A percentile compares a stretch with the other conserved stretches of the same genome.
phyloP scores from a whole-genome alignment of 176 grass and related monocot genomes.

The Hsuehochloa calcarea region DNA sequence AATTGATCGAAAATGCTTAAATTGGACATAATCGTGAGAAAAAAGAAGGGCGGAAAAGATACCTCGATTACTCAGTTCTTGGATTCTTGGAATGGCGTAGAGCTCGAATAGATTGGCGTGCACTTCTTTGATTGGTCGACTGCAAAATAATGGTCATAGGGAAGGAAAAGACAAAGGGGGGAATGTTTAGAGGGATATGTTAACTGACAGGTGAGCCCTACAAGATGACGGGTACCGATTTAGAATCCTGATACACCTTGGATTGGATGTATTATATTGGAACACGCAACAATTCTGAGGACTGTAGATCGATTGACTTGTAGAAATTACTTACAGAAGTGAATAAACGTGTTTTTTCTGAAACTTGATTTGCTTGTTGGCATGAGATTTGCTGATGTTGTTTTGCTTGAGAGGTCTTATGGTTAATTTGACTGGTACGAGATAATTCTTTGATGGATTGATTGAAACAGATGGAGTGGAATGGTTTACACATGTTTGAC shows the following conservation, averaged over 20 bases:
- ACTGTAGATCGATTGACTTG: constrained; percentile 6
- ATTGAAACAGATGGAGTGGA: neutral
- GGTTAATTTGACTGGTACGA: constrained; percentile 14
- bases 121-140: neutral
- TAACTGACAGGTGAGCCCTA: neutral
- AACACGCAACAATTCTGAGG: neutral
- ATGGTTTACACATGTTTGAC: constrained; percentile 21
- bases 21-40: neutral
- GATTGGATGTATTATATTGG: neutral
- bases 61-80: constrained; percentile 12
- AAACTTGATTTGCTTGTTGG: neutral
- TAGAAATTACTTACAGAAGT: neutral
- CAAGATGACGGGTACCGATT: neutral
- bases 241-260: neutral
- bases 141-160: neutral
- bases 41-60: neutral
- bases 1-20: neutral
- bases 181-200: neutral
- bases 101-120: neutral
- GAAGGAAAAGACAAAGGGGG: neutral
- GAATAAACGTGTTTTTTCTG: neutral
- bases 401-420: constrained; percentile 12
- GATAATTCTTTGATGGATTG: neutral
- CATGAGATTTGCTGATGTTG: neutral
- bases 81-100: neutral